Base-by-base conservation (phyloP, 495 filamentous ascomycete genomes). In the Aspergillus campestris region DNA sequence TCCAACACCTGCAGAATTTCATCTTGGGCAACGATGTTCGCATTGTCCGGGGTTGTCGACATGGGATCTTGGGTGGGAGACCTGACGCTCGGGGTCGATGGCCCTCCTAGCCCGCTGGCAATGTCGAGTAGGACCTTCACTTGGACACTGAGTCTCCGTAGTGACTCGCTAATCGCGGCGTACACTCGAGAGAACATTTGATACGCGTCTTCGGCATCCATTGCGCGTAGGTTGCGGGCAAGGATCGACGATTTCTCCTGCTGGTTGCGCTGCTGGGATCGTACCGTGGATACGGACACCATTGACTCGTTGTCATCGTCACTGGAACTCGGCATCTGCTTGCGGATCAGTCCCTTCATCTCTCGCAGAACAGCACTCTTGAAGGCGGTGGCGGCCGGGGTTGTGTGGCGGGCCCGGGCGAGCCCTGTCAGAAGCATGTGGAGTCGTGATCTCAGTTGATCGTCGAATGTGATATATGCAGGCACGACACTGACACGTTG, bases 91-190 rank as follows among this genome's bases (percentile, higher is more conserved):
- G 50, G 53, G 1, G 57, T 42, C 6, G 61, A 50, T n/a, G 64
- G 52, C 27, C 48, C 62, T 31, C 74, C 72, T 34, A 91, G 70
- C 7, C 82, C 82, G 57, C 89, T 95, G 2, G 89, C 94, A 31
- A 95, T 86, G 60, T 99, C 92, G 12, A 99, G 72, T n/a, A 99
- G 66, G 13, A 97, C 81, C 62, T 99, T 99, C 14, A 90, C 86
- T 55, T 99, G 92, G 4, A 89, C 87, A 32, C 85, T 82, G 8
- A 97, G 65, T 56, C 92, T 77, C 43, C 92, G 75, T 43, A 97
- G 61, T 0, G 86, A 84, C 59, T 99, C 92, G 14, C 91, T 84
- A 18, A 95, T 83, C 5, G 84, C 79, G 5, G 86, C 82, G 58
- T 96, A 99, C 12, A 94, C 83, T 33, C 78, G 83, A 13, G 80